Percentiles rank a stretch among this genome's conserved stretches.
Evolutionary conservation across 352 stramenopile genomes (phyloP).

Genomic region (Globisporangium yorkense): DNA sequence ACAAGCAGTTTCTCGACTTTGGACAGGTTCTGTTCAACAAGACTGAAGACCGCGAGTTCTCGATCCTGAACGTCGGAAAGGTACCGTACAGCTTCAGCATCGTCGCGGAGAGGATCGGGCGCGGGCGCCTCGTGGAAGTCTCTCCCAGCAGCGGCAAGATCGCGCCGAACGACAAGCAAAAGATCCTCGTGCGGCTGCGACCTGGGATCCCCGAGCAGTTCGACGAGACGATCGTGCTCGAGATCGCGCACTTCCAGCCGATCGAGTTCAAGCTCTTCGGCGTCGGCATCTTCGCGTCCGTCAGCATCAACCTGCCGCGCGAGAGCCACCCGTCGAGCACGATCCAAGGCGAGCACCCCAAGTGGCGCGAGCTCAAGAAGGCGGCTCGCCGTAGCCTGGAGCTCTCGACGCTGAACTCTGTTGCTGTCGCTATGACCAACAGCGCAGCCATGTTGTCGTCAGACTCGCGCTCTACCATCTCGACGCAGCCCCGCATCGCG

Average conservation of each 20-base stretch:
- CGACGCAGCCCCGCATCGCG: constrained; percentile 21
- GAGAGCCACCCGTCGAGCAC: constrained; percentile 53
- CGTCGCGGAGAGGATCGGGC: constrained; percentile 27
- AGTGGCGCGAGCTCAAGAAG: constrained; percentile 76
- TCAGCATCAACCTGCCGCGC: constrained; percentile 87
- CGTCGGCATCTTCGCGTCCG: constrained; percentile 86
- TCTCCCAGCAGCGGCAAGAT: constrained; percentile 81
- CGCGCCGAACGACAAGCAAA: constrained; percentile 85
- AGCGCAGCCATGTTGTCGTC: constrained; percentile 12
- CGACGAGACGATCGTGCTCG: constrained; percentile 84
- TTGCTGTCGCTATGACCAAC: constrained; percentile 14
- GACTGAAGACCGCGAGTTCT: constrained; percentile 89
- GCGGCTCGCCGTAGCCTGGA: constrained; percentile 38
- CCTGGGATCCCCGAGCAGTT: constrained; percentile 87
- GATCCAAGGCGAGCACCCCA: constrained; percentile 47
- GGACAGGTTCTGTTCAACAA: constrained; percentile 92
- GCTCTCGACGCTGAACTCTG: constrained; percentile 19
- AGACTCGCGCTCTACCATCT: constrained; percentile 58
- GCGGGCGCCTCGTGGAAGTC: constrained; percentile 62
- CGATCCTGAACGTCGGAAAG: constrained; percentile 90
- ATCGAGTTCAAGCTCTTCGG: constrained; percentile 88
- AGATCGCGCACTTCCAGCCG: constrained; percentile 94
- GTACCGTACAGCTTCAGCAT: constrained; percentile 88
- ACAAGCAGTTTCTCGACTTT: constrained; percentile 91
- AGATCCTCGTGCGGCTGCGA: constrained; percentile 79